Percentiles rank a stretch among this genome's conserved stretches.
phyloP scores from a whole-genome alignment of 768 basidiomycete species.

The Clitopilus hobsonii region DNA sequence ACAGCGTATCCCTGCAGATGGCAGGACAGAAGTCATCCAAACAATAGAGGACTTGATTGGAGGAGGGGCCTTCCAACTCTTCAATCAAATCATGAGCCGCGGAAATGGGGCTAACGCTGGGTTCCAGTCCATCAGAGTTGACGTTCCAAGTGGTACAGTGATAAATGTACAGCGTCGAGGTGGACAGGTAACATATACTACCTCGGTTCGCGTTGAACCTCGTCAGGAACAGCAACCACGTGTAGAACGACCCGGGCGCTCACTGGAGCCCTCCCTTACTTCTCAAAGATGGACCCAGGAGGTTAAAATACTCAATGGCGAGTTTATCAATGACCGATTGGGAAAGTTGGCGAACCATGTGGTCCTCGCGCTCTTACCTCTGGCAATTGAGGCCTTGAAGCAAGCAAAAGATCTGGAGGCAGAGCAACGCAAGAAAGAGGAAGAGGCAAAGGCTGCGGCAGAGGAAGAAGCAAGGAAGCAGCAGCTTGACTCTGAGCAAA shows the following conservation, averaged over 20 bases:
- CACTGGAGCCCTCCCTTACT: conserved; percentile 77
- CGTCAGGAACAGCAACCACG: conserved; percentile 32
- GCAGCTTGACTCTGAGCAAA: conserved; percentile 34
- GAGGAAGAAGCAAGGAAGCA: conserved; percentile 19
- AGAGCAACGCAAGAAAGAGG: conserved; percentile 40
- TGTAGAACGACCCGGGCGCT: conserved; percentile 46
- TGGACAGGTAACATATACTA: conserved; percentile 40
- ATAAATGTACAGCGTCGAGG: conserved; percentile 52
- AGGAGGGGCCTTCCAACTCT: conserved; percentile 73
- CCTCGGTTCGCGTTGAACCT: conserved; percentile 63
- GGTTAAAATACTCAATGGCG: conserved; percentile 74
- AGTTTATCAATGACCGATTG: conserved; percentile 64
- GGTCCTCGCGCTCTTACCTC: conserved; percentile 70
- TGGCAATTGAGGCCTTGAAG: conserved; percentile 63
- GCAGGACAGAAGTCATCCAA: conserved; percentile 58
- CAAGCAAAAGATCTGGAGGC: conserved; percentile 55
- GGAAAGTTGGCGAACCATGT: conserved; percentile 69
- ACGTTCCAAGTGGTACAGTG: conserved; percentile 63
- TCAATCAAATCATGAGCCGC: conserved; percentile 76
- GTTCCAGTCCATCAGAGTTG: conserved; percentile 76
- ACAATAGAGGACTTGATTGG: conserved; percentile 82
- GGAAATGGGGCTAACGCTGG: conserved; percentile 48
- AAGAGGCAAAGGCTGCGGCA: conserved; percentile 36
- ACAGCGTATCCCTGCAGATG: conserved; percentile 49
- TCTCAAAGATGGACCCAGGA: conserved; percentile 89